Evolutionary conservation across 495 filamentous ascomycete genomes (phyloP).

Genomic region (Rusavskia elegans): DNA sequence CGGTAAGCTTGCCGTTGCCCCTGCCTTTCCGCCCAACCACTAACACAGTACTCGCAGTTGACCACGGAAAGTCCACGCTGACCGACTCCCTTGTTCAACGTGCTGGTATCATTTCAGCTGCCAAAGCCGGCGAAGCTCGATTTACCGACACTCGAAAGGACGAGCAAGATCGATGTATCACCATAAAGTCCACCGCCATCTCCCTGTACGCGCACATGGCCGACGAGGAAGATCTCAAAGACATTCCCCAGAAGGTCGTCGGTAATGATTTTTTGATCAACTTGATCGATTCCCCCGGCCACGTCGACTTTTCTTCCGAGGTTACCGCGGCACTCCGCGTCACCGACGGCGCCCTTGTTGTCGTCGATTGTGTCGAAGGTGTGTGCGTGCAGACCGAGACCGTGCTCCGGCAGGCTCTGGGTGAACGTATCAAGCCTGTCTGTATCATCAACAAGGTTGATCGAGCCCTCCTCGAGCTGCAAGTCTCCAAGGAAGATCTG

Average conservation of each 20-base stretch:
- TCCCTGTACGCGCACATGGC: constrained; percentile 82
- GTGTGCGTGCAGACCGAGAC: constrained; percentile 99
- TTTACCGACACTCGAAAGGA: constrained; percentile 95
- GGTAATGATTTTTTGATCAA: constrained; percentile 99
- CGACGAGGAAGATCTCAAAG: constrained; percentile 81
- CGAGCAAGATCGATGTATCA: constrained; percentile 99
- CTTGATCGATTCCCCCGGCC: constrained; percentile 98
- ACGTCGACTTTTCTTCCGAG: constrained; percentile 99
- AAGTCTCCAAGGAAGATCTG: constrained; percentile 95
- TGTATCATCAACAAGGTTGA: constrained; percentile 99
- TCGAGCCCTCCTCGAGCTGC: constrained; percentile 94
- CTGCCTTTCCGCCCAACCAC: background rate
- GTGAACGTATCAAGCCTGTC: constrained; percentile 99
- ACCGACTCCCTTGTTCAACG: constrained; percentile 98
- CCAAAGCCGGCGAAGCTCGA: constrained; percentile 88
- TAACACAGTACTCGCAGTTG: constrained; percentile 37
- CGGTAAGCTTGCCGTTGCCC: constrained; percentile 33
- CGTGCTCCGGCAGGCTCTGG: constrained; percentile 95
- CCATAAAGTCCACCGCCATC: constrained; percentile 99
- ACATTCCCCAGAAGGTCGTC: constrained; percentile 75
- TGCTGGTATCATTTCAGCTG: constrained; percentile 97
- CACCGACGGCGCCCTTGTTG: constrained; percentile 97
- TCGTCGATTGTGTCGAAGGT: constrained; percentile 99
- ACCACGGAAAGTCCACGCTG: constrained; percentile 99
- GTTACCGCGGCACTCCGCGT: constrained; percentile 99